phyloP scores from a whole-genome alignment of 495 filamentous ascomycete species.

The Barbatosphaeria neglecta region DNA sequence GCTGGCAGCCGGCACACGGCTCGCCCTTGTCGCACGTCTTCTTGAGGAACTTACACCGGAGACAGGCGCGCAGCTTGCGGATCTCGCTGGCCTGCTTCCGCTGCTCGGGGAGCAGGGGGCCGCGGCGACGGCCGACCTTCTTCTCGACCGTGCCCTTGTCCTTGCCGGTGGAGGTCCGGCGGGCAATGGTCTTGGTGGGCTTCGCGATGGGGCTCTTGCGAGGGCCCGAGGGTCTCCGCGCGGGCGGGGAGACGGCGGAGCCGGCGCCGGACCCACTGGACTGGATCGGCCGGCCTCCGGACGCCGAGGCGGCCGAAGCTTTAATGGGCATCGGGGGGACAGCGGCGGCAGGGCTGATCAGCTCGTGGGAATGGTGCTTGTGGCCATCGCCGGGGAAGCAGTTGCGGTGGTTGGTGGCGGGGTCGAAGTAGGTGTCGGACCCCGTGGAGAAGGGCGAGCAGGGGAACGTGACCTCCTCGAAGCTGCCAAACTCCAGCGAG shows the following conservation, averaged over 20 bases:
- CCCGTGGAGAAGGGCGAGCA: constrained; percentile 59
- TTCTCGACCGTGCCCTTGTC: constrained; percentile 65
- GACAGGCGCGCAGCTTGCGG: constrained; percentile 77
- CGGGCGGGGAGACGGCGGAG: constrained; percentile 47
- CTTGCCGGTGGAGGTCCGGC: constrained; percentile 64
- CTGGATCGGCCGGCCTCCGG: constrained; percentile 31
- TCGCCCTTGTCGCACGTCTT: constrained; percentile 96
- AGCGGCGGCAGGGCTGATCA: constrained; percentile 55
- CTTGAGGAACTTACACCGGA: constrained; percentile 96
- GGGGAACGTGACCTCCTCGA: constrained; percentile 67
- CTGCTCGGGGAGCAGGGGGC: constrained; percentile 83
- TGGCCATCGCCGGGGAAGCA: constrained; percentile 36
- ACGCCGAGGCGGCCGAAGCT: background rate
- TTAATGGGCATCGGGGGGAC: constrained; percentile 63
- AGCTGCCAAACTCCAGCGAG: constrained; percentile 60
- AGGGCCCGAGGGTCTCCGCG: constrained; percentile 48
- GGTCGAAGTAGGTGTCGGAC: constrained; percentile 46
- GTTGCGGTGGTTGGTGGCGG: constrained; percentile 34
- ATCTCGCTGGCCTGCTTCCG: constrained; percentile 91
- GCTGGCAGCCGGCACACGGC: constrained; percentile 84
- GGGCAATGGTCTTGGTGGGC: constrained; percentile 65
- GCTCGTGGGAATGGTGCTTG: constrained; percentile 38
- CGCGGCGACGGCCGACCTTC: constrained; percentile 75
- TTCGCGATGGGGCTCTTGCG: constrained; percentile 74
- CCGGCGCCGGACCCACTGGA: constrained; percentile 49